Evolutionary conservation across 2,329 filamentous ascomycete species (phyloP), one percentile per base, ranked within the genome.

Genomic region (Phoma sp.): DNA sequence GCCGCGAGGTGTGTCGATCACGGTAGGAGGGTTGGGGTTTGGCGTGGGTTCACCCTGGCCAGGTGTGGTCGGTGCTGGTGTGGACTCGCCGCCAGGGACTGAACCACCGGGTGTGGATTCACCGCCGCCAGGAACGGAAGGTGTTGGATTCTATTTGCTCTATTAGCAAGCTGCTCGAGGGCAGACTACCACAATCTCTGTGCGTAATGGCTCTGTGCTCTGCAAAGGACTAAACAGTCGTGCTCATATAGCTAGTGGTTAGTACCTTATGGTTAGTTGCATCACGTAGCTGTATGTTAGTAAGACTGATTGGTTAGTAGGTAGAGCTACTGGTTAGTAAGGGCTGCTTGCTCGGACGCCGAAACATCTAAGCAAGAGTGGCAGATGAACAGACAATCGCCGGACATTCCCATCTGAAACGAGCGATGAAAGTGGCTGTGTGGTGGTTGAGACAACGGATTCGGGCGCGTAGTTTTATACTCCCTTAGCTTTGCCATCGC

Each of bases 91-190:
- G 40, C 11, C 14, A 17, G 18, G 18, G 7, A 3, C 18, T 9
- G 40, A 33, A 17, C 28, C 18, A 7, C 29, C 29, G 2, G 28
- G 15, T 37, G 17, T 20, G 5, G 4, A 9, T 18, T 18, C 5
- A 21, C n/a, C n/a, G n/a, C n/a, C n/a, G n/a, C n/a, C n/a, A n/a
- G n/a, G n/a, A n/a, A n/a, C n/a, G n/a, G n/a, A n/a, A n/a, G n/a
- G n/a, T 26, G 21, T 18, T 4, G 42, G 43, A 12, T 11, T 36
- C 51, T 53, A 25, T 53, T 37, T 50, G 45, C 54, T 28, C 26
- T 36, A 50, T 57, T 33, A 57, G 55, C 49, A 53, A 43, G 32
- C 42, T 47, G 55, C 42, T 54, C 28, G 23, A 39, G 34, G 32
- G 49, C 40, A 49, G 49, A 47, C 10, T 25, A 45, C 10, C 34